These are phyloP conservation scores for Camelina neglecta DNA, from an alignment of 345 rosid species.

Conservation along the genomic window DNA sequence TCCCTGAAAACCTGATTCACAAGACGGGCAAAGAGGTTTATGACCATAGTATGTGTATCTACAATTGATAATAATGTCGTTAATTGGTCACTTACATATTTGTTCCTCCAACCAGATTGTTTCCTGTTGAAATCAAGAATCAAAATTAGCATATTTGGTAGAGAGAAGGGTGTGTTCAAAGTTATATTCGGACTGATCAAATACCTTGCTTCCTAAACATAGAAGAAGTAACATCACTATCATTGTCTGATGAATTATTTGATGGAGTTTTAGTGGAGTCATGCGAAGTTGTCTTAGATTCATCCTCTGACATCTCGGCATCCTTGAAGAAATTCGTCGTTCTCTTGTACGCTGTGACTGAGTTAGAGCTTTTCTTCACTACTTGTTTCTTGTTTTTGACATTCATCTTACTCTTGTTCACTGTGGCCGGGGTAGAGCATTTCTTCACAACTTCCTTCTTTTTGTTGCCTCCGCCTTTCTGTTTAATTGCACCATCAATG, in stretches of 20 bases:
- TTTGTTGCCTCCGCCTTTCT: slow-evolving; percentile 33
- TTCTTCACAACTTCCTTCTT: slow-evolving; percentile 44
- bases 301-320: slow-evolving; percentile 48
- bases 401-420: slow-evolving; percentile 33
- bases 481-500: slow-evolving; percentile 44
- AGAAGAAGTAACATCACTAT: slow-evolving; percentile 50
- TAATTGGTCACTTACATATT: slow-evolving; percentile 11
- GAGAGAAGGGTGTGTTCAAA: background rate
- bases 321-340: slow-evolving; percentile 39
- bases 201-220: slow-evolving; percentile 60
- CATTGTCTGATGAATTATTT: slow-evolving; percentile 50
- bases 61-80: background rate
- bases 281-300: slow-evolving; percentile 48
- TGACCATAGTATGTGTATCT: background rate
- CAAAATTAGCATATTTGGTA: slow-evolving; percentile 14
- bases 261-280: slow-evolving; percentile 68
- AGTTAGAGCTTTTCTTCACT: slow-evolving; percentile 36
- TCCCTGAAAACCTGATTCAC: slow-evolving; percentile 29
- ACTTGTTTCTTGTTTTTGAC: slow-evolving; percentile 41
- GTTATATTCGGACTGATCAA: background rate
- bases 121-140: slow-evolving; percentile 28
- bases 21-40: background rate
- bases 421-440: background rate
- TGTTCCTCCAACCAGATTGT: slow-evolving; percentile 28
- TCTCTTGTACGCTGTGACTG: slow-evolving; percentile 24